Conservation (phyloP, 768 basidiomycete species). For the Phallus indusiatus region DNA sequence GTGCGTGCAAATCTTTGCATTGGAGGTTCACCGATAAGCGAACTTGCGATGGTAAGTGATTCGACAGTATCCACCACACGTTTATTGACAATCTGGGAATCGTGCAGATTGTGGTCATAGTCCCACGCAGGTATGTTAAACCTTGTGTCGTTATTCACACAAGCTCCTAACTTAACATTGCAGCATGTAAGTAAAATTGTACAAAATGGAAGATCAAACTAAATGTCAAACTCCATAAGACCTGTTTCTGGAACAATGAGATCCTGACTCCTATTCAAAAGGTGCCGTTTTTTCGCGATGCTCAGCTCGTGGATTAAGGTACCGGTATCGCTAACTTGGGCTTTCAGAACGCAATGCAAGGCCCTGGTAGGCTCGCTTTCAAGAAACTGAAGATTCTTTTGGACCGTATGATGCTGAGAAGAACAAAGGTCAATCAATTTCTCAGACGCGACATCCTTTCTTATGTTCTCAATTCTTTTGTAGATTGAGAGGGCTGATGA, state of each 20-base stretch:
- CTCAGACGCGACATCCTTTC: not conserved
- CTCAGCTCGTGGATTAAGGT: not conserved
- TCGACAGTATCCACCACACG: not conserved
- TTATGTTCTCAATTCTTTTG: slow-evolving; percentile 15
- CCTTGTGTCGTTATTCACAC: not conserved
- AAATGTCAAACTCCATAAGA: slow-evolving; percentile 29
- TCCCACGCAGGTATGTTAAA: slow-evolving; percentile 41
- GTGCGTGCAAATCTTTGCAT: slow-evolving; percentile 90
- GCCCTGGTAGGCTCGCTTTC: slow-evolving; percentile 75
- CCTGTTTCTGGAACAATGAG: slow-evolving; percentile 96
- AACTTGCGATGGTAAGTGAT: slow-evolving; percentile 64
- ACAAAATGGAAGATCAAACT: not conserved
- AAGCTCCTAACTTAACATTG: not conserved
- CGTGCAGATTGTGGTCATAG: slow-evolving; percentile 68
- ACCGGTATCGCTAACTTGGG: not conserved
- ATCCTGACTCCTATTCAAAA: slow-evolving; percentile 95
- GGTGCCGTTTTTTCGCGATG: slow-evolving; percentile 2
- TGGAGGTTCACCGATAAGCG: slow-evolving; percentile 86
- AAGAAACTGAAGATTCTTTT: slow-evolving; percentile 85
- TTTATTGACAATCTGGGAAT: slow-evolving; percentile 1
- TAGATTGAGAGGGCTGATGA: slow-evolving; percentile 94
- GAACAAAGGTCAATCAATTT: slow-evolving; percentile 53
- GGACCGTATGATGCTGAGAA: slow-evolving; percentile 91
- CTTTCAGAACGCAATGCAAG: slow-evolving; percentile 55
- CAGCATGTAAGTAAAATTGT: slow-evolving; percentile 47